These are phyloP conservation scores for Globisporangium okanoganense DNA, from an alignment of 352 stramenopile species.

Conservation along the genomic window DNA sequence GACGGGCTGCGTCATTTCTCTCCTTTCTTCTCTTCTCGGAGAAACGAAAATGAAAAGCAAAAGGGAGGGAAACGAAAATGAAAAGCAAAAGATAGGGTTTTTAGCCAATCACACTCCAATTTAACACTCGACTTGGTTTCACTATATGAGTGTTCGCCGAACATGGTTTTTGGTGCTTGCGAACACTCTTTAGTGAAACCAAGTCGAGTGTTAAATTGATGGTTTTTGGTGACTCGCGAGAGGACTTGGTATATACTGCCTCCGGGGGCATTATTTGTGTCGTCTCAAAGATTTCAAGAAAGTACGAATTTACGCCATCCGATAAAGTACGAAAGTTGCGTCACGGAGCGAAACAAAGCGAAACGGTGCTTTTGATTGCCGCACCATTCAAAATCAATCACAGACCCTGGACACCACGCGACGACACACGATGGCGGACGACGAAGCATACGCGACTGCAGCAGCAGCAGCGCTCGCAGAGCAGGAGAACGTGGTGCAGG, in stretches of 20 bases:
- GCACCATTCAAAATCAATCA: conserved; percentile 11
- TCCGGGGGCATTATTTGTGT: too few species aligned
- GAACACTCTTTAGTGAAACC: too few species aligned
- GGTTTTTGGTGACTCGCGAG: too few species aligned
- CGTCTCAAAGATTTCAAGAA: background rate
- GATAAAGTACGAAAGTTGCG: conserved; percentile 3
- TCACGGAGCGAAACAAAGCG: too few species aligned
- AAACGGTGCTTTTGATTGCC: conserved; percentile 4
- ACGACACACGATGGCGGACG: conserved; percentile 3
- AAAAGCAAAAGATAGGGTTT: conserved; percentile 1
- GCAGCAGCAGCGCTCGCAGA: background rate
- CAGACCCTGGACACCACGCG: background rate
- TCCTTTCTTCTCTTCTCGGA: background rate
- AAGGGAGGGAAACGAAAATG: background rate
- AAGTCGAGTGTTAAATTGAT: too few species aligned
- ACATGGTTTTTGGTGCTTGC: too few species aligned
- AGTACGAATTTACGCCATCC: background rate
- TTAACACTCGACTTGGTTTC: too few species aligned
- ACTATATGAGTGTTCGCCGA: too few species aligned
- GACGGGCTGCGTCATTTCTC: conserved; percentile 4
- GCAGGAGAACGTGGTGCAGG: background rate
- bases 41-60: conserved; percentile 4
- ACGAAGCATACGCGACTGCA: background rate
- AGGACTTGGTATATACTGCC: too few species aligned
- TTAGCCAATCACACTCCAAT: too few species aligned